Conservation (phyloP, 208 protist genomes). For the Trypanosoma theileri region DNA sequence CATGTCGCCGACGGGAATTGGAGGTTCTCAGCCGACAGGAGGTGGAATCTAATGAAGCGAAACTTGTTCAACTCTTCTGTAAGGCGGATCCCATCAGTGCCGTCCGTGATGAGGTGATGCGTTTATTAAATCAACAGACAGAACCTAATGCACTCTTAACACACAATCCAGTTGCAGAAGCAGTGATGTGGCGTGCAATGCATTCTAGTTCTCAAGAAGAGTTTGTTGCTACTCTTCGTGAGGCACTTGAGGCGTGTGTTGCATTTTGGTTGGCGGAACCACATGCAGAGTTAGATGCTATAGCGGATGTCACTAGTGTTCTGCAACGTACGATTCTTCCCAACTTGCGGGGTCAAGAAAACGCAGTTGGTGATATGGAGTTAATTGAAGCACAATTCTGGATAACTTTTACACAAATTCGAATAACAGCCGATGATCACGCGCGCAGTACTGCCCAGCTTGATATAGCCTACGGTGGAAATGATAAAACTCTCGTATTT, state of each 20-base stretch:
- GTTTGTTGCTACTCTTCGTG: slow-evolving; percentile 36
- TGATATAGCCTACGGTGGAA: slow-evolving; percentile 28
- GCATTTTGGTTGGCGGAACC: slow-evolving; percentile 58
- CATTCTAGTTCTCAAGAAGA: slow-evolving; percentile 49
- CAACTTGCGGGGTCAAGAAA: slow-evolving; percentile 3
- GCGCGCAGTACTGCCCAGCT: slow-evolving; percentile 43
- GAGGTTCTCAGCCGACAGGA: slow-evolving; percentile 36
- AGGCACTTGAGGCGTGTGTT: slow-evolving; percentile 52
- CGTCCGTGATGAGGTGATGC: slow-evolving; percentile 57
- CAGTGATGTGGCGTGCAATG: slow-evolving; percentile 81
- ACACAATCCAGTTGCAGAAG: slow-evolving; percentile 62
- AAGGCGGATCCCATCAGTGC: slow-evolving; percentile 39
- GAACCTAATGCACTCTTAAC: slow-evolving; percentile 50
- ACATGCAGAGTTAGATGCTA: slow-evolving; percentile 53
- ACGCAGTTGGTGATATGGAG: slow-evolving; percentile 24
- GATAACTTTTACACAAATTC: slow-evolving; percentile 42
- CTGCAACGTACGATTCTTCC: slow-evolving; percentile 57
- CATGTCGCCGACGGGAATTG: slow-evolving; percentile 52
- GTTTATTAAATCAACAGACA: slow-evolving; percentile 51
- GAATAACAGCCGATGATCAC: slow-evolving; percentile 47
- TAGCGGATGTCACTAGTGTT: slow-evolving; percentile 68
- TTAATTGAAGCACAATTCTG: slow-evolving; percentile 62
- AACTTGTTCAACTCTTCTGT: slow-evolving; percentile 62
- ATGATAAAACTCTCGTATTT: slow-evolving; percentile 53
- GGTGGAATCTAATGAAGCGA: slow-evolving; percentile 63